Evolutionary conservation across 2,329 filamentous ascomycete species (phyloP).

Genomic region (Onygena corvina): DNA sequence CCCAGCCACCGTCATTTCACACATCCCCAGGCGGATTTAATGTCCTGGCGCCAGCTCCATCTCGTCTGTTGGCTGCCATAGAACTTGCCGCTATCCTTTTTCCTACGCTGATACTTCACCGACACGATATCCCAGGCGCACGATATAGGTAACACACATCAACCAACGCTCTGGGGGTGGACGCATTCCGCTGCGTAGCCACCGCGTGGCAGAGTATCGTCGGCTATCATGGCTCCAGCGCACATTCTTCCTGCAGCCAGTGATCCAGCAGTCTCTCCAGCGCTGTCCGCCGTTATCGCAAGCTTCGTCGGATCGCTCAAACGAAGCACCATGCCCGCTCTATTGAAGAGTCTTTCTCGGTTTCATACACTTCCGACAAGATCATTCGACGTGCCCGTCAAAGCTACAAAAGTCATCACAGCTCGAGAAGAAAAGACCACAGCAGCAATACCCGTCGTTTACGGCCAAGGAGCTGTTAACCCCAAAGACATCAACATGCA

Average conservation of each 20-base stretch:
- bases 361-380: neutral
- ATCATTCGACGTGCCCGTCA: slow-evolving; percentile 14
- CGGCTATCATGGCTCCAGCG: neutral
- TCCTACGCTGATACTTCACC: too few species aligned
- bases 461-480: slow-evolving; percentile 30
- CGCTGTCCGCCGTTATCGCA: neutral
- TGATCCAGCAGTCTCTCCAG: neutral
- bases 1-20: slow-evolving; percentile 7
- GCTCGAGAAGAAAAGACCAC: slow-evolving; percentile 20
- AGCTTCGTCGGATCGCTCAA: neutral
- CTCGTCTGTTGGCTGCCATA: neutral
- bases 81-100: too few species aligned
- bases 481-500: slow-evolving; percentile 37
- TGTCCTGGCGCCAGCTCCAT: neutral
- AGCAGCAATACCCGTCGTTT: slow-evolving; percentile 12
- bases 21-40: neutral
- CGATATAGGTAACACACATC: too few species aligned
- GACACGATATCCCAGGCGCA: too few species aligned
- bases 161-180: too few species aligned
- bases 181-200: neutral
- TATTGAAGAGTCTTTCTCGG: neutral
- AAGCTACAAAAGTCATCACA: slow-evolving; percentile 21
- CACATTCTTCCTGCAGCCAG: neutral
- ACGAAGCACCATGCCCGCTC: neutral
- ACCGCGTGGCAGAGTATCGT: neutral